Evolutionary conservation across 2,329 filamentous ascomycete genomes (phyloP).

Genomic region (Amauroascus verrucosus): DNA sequence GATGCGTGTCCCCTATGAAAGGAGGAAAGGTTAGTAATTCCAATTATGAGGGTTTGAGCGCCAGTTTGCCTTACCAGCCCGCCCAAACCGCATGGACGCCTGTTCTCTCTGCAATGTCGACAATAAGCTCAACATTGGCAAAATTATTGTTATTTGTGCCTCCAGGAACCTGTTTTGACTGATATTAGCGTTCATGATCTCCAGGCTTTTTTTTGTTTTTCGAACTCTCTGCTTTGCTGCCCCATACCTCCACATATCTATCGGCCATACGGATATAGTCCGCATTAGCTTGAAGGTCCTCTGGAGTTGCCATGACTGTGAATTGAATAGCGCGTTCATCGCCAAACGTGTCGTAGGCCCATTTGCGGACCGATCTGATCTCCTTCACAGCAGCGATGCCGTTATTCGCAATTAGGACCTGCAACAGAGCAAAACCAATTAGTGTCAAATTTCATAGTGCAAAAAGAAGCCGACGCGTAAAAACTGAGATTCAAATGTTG

Average conservation of each 20-base stretch:
- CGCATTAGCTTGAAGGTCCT: conserved; percentile 93
- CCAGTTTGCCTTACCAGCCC: conserved; percentile 61
- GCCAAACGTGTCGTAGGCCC: conserved; percentile 99
- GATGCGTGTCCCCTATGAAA: conserved; percentile 77
- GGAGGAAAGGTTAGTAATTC: conserved; percentile 7
- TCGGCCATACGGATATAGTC: conserved; percentile 99
- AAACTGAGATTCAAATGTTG: no score
- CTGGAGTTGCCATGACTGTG: conserved; percentile 98
- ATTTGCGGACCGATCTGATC: conserved; percentile 98
- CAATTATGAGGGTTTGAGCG: no score
- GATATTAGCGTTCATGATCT: conserved; percentile 8
- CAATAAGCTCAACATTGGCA: conserved; percentile 97
- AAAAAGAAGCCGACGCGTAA: background rate
- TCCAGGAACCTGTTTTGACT: conserved; percentile 59
- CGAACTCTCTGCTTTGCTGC: background rate
- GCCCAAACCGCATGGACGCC: conserved; percentile 98
- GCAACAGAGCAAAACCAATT: conserved; percentile 14
- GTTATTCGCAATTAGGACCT: conserved; percentile 99
- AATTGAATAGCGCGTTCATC: conserved; percentile 98
- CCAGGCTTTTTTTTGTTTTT: background rate
- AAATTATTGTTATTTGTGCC: conserved; percentile 99
- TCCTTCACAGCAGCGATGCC: conserved; percentile 99
- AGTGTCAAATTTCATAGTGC: background rate
- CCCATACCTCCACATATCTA: conserved; percentile 78
- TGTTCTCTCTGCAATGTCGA: conserved; percentile 97